Conservation (phyloP, 108 stramenopile species). For the Pseudonitzschia delicatissima region DNA sequence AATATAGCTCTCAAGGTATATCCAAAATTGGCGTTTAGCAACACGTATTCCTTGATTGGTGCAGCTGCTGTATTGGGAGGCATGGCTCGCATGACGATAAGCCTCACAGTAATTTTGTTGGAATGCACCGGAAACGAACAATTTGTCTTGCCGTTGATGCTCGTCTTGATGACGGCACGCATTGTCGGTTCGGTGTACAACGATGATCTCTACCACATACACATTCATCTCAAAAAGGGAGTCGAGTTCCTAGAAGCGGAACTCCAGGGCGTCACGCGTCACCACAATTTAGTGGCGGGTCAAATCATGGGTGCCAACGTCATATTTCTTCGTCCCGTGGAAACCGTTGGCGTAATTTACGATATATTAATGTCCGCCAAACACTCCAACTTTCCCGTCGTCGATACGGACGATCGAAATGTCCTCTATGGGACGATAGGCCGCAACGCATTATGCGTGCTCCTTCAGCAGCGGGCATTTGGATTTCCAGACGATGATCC, state of each 20-base stretch:
- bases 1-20: constrained; percentile 25
- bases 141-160: constrained; percentile 77
- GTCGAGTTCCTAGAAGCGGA: constrained; percentile 53
- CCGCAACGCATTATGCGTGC: constrained; percentile 41
- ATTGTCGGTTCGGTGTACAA: constrained; percentile 68
- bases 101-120: constrained; percentile 76
- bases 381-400: constrained; percentile 64
- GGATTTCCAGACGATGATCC: constrained; percentile 19
- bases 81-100: constrained; percentile 85
- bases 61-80: constrained; percentile 78
- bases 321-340: constrained; percentile 37
- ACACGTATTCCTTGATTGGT: constrained; percentile 79
- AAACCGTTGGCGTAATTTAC: constrained; percentile 41
- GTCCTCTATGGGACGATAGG: constrained; percentile 54
- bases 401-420: constrained; percentile 48
- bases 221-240: constrained; percentile 54
- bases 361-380: constrained; percentile 37
- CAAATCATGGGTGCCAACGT: constrained; percentile 41
- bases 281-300: constrained; percentile 40
- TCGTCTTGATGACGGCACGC: constrained; percentile 68
- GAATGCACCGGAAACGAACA: constrained; percentile 82
- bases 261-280: constrained; percentile 25
- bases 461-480: constrained; percentile 52
- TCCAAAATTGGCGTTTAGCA: constrained; percentile 49
- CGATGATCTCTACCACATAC: constrained; percentile 75